These are phyloP conservation scores for Colletotrichum scovillei DNA, from an alignment of 2,329 filamentous ascomycete species.

Conservation along the genomic window DNA sequence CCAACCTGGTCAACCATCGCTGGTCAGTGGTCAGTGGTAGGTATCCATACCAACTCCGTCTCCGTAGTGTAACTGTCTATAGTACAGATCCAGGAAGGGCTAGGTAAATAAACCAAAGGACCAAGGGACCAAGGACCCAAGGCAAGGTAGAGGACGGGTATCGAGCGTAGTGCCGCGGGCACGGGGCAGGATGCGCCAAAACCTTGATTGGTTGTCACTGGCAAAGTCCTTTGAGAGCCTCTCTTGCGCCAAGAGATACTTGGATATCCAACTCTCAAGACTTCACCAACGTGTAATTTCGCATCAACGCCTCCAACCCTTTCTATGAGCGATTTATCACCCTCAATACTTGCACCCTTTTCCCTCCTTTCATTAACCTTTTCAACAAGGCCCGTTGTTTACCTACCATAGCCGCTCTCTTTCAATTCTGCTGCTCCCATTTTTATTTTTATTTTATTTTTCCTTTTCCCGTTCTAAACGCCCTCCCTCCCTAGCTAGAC, in stretches of 20 bases:
- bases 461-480: background rate
- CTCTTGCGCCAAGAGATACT: conserved; percentile 34
- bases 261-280: conserved; percentile 34
- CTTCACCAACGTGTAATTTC: conserved; percentile 33
- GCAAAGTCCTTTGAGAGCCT: conserved; percentile 33
- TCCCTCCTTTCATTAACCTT: background rate
- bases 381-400: background rate
- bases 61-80: too few species aligned
- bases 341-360: background rate
- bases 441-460: background rate
- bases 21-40: background rate
- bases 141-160: conserved; percentile 2
- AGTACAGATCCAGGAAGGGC: too few species aligned
- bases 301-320: conserved; percentile 7
- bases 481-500: too few species aligned
- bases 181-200: conserved; percentile 34
- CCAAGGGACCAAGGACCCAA: too few species aligned
- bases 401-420: background rate
- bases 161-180: conserved; percentile 6
- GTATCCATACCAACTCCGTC: too few species aligned
- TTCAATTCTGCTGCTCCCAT: background rate
- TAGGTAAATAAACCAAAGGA: too few species aligned
- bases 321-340: conserved; percentile 37
- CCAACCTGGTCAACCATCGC: background rate
- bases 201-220: conserved; percentile 36